These are phyloP conservation scores for Pythium angustatum DNA, from an alignment of 352 stramenopile species.

Conservation along the genomic window DNA sequence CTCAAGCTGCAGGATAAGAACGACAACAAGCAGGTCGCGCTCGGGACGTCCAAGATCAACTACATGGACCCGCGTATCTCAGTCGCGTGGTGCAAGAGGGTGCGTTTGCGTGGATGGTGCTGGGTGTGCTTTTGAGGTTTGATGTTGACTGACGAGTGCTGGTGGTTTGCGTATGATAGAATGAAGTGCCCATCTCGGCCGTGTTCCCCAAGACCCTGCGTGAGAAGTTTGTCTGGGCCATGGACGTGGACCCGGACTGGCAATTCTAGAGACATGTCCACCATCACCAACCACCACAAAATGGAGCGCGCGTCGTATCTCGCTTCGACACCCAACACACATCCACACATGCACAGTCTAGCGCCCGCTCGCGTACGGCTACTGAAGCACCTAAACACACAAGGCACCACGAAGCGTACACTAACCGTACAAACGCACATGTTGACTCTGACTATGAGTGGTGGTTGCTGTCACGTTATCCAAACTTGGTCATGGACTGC, in stretches of 20 bases:
- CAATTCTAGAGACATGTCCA: constrained; percentile 92
- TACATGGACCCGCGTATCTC: constrained; percentile 99
- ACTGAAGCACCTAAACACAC: too few species aligned
- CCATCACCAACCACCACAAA: too few species aligned
- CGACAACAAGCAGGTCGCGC: constrained; percentile 99
- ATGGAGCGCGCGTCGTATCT: too few species aligned
- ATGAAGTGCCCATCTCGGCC: constrained; percentile 96
- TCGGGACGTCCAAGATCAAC: constrained; percentile 99
- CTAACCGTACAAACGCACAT: not conserved
- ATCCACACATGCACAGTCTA: too few species aligned
- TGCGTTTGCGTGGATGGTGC: constrained; percentile 83
- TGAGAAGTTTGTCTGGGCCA: constrained; percentile 99
- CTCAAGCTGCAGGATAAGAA: constrained; percentile 97
- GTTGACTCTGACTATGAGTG: not conserved
- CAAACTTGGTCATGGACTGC: not conserved
- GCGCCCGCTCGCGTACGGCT: too few species aligned
- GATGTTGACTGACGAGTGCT: not conserved
- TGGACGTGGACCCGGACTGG: constrained; percentile 97
- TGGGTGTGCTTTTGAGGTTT: not conserved
- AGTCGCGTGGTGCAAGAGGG: constrained; percentile 98
- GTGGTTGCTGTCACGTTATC: too few species aligned
- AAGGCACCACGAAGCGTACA: too few species aligned
- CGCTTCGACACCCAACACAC: too few species aligned
- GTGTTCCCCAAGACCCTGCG: constrained; percentile 98
- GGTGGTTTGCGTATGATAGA: constrained; percentile 37